Evolutionary conservation across 1,284 basidiomycete genomes (phyloP).

Genomic region (Ustilago cynodontis): DNA sequence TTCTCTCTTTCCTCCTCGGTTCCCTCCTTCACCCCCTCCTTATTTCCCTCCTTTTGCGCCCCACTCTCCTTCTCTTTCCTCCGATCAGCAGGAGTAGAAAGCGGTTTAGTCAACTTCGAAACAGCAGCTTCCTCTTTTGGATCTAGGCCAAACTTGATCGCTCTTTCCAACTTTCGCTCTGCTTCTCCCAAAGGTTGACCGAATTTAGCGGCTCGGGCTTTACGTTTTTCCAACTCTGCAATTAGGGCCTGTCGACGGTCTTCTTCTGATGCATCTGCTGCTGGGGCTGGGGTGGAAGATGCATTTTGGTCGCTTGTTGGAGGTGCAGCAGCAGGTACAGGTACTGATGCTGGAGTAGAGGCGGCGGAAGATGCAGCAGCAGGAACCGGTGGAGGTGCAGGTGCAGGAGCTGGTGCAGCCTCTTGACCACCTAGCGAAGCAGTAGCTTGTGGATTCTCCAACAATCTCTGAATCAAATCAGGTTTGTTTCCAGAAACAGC

Average conservation of each 20-base stretch:
- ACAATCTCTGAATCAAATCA: conserved; percentile 62
- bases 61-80: neutral
- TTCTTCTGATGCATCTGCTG: conserved; percentile 21
- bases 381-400: conserved; percentile 11
- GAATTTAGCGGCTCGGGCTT: conserved; percentile 61
- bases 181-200: conserved; percentile 59
- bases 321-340: conserved; percentile 4
- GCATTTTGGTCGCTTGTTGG: neutral
- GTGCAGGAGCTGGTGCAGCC: conserved; percentile 6
- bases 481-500: conserved; percentile 63
- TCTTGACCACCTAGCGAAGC: conserved; percentile 20
- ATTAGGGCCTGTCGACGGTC: conserved; percentile 50
- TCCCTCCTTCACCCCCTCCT: conserved; percentile 6
- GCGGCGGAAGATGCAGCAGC: conserved; percentile 13
- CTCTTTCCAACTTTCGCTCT: conserved; percentile 61
- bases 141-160: conserved; percentile 64
- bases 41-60: neutral
- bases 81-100: conserved; percentile 10
- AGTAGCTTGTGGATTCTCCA: conserved; percentile 63
- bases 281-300: neutral
- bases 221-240: conserved; percentile 64
- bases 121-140: conserved; percentile 29
- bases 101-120: conserved; percentile 29
- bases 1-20: conserved; percentile 48
- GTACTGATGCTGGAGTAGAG: neutral